Evolutionary conservation across 2,329 filamentous ascomycete species (phyloP).

Genomic region (Cladophialophora yegresii): DNA sequence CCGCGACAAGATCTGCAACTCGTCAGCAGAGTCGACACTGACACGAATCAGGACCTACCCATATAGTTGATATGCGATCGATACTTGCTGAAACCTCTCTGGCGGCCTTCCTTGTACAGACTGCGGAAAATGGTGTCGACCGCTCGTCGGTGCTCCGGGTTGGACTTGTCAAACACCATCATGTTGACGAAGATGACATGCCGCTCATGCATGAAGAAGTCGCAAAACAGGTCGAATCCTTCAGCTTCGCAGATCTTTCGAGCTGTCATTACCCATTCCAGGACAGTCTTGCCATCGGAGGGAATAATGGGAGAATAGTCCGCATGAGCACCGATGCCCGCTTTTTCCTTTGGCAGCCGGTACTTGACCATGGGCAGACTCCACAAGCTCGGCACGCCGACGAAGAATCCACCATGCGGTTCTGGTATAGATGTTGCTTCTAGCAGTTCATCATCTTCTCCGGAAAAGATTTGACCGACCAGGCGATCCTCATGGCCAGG

Average conservation of each 20-base stretch:
- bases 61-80: conserved; percentile 31
- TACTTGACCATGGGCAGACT: conserved; percentile 30
- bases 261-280: conserved; percentile 28
- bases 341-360: conserved; percentile 22
- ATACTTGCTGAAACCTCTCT: conserved; percentile 31
- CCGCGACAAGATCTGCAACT: conserved; percentile 23
- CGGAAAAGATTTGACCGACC: conserved; percentile 27
- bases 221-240: conserved; percentile 30
- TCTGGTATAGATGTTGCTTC: conserved; percentile 27
- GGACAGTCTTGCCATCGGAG: conserved; percentile 23
- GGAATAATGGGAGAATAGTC: conserved; percentile 33
- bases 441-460: conserved; percentile 24
- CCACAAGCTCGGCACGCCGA: conserved; percentile 30
- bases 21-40: background rate
- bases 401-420: conserved; percentile 30
- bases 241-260: conserved; percentile 23
- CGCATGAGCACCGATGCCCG: conserved; percentile 28
- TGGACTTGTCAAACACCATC: conserved; percentile 31
- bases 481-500: conserved; percentile 20
- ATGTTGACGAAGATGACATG: conserved; percentile 33
- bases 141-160: conserved; percentile 21
- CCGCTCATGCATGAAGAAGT: conserved; percentile 33
- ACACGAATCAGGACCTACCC: conserved; percentile 15
- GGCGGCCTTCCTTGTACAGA: conserved; percentile 22
- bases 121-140: conserved; percentile 26